Evolutionary conservation across 306 rosid genomes (phyloP).

Genomic region (Glycyrrhiza uralensis): DNA sequence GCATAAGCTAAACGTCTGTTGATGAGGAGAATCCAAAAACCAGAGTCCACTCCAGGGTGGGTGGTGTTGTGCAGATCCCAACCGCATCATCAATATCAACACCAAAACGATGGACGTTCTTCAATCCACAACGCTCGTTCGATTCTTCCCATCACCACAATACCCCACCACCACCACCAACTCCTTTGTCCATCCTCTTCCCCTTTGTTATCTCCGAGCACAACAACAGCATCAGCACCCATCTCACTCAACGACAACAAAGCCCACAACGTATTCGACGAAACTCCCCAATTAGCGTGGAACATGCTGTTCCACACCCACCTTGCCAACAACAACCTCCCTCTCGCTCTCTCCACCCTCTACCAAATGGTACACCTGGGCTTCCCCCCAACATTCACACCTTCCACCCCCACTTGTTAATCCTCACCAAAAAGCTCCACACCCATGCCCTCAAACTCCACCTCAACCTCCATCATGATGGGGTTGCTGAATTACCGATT

Average conservation of each 20-base stretch:
- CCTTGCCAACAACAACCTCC: too few species aligned
- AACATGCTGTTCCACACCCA: neutral
- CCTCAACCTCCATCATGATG: neutral
- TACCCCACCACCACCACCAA: too few species aligned
- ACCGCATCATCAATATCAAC: too few species aligned
- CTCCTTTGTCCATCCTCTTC: neutral
- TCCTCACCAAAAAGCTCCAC: neutral
- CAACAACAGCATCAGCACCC: neutral
- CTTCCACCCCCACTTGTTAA: neutral
- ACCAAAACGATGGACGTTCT: neutral
- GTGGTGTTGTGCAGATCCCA: neutral
- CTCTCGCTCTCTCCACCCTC: too few species aligned
- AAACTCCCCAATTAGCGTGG: neutral
- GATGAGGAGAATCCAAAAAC: too few species aligned
- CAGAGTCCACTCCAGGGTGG: too few species aligned
- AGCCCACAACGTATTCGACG: neutral
- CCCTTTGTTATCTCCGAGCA: neutral
- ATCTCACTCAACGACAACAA: neutral
- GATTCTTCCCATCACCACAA: neutral
- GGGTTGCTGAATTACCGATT: too few species aligned
- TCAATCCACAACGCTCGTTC: neutral
- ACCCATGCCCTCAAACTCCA: neutral
- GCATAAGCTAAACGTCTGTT: too few species aligned
- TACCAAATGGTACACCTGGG: neutral
- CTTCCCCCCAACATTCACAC: neutral